These are phyloP conservation scores for Teratosphaeria epicoccoides DNA, from an alignment of 2,329 filamentous ascomycete genomes.

Conservation along the genomic window DNA sequence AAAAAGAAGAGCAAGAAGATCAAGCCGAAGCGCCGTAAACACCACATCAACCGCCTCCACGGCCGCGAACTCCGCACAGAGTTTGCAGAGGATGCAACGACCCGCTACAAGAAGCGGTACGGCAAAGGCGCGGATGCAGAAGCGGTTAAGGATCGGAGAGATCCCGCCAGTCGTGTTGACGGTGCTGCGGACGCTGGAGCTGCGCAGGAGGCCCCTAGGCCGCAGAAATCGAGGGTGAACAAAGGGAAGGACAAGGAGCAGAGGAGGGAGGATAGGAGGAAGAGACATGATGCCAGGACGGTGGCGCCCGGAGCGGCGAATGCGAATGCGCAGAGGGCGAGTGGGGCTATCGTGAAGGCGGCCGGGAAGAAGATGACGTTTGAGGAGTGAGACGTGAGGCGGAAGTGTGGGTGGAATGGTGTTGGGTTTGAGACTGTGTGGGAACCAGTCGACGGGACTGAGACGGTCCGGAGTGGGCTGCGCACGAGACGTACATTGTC, in stretches of 20 bases:
- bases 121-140: constrained; percentile 37
- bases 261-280: constrained; percentile 25
- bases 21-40: constrained; percentile 43
- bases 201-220: not conserved
- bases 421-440: too few relatives aligned
- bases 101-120: constrained; percentile 87
- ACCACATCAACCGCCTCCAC: constrained; percentile 77
- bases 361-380: constrained; percentile 76
- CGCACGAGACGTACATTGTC: too few relatives aligned
- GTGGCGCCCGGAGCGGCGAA: constrained; percentile 35
- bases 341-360: constrained; percentile 66
- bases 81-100: constrained; percentile 82
- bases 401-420: not conserved
- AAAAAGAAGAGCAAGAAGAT: constrained; percentile 30
- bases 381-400: constrained; percentile 33
- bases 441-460: too few relatives aligned
- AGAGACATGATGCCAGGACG: constrained; percentile 33
- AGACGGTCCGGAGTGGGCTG: too few relatives aligned
- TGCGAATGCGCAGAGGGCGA: constrained; percentile 50
- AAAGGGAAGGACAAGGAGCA: constrained; percentile 17
- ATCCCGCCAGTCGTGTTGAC: constrained; percentile 1
- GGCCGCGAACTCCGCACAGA: constrained; percentile 79
- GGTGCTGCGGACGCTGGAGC: not conserved
- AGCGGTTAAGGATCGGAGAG: constrained; percentile 4
- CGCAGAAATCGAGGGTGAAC: not conserved